Conservation (phyloP, 768 basidiomycete genomes). For the Pleurotus tuoliensis region DNA sequence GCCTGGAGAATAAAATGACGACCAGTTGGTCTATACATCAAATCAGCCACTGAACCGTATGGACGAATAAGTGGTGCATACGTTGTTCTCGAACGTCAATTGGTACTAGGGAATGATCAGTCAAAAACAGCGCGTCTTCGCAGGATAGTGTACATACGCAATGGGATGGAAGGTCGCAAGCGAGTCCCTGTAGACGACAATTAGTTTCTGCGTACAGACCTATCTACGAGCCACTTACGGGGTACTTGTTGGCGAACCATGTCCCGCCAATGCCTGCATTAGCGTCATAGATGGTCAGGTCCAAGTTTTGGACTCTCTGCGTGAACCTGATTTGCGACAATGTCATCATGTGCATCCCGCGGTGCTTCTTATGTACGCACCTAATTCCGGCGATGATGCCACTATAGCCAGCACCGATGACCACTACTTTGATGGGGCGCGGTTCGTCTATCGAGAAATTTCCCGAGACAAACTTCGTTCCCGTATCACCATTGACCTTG, state of each 20-base stretch:
- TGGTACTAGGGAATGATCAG: slow-evolving; percentile 41
- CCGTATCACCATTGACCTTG: slow-evolving; percentile 1
- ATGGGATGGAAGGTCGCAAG: slow-evolving; percentile 62
- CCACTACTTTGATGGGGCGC: slow-evolving; percentile 49
- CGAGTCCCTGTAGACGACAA: slow-evolving; percentile 35
- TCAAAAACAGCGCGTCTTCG: background rate
- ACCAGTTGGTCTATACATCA: slow-evolving; percentile 49
- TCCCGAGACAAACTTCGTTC: slow-evolving; percentile 25
- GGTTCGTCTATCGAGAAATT: slow-evolving; percentile 49
- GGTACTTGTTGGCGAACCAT: slow-evolving; percentile 56
- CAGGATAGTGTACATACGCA: slow-evolving; percentile 29
- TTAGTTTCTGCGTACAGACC: background rate
- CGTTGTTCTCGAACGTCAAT: slow-evolving; percentile 53
- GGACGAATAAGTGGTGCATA: slow-evolving; percentile 13
- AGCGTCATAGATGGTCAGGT: slow-evolving; percentile 58
- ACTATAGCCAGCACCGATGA: slow-evolving; percentile 57
- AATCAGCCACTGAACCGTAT: background rate
- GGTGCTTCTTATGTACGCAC: slow-evolving; percentile 19
- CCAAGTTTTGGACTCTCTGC: slow-evolving; percentile 49
- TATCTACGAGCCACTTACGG: slow-evolving; percentile 28
- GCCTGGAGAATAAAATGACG: slow-evolving; percentile 55
- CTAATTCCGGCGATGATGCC: slow-evolving; percentile 59
- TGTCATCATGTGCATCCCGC: no score
- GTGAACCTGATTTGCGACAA: slow-evolving; percentile 33
- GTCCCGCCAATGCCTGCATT: slow-evolving; percentile 58